Base-by-base conservation (phyloP, 2,329 filamentous ascomycete genomes). In the Aspergillus intermedius region DNA sequence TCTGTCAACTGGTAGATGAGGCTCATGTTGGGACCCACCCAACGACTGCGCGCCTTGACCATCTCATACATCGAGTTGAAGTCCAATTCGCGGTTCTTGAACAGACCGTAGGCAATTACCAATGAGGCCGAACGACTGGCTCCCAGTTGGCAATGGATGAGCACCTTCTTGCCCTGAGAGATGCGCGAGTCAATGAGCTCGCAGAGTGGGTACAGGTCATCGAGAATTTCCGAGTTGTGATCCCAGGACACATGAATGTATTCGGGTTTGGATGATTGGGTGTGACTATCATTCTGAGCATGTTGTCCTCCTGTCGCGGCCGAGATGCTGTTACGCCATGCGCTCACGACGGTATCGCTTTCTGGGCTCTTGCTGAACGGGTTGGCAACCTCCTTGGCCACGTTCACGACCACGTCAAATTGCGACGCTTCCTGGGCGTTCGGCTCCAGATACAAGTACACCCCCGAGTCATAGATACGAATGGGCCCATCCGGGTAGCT, bases 21-120 rank as follows among this genome's bases (percentile, higher is more conserved):
- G 55, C 82, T 83, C 81, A 84, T 84, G 62, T 84, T 84, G 1
- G 81, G 81, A 2, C 81, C 81, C 41, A 84, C 83, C 81, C 81
- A 84, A 60, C 78, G 79, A 68, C 81, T 84, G 51, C 79, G 74
- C 58, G 73, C 75, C 67, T 84, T 84, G 25, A 84, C 80, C 37
- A 75, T 71, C 62, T 82, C 78, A 58, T 84, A 84, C 52, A 82
- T 81, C 53, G 82, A 78, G 62, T 84, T 82, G 35, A 84, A 82
- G 58, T 80, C 81, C 56, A 81, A 66, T 39, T 77, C 69, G 7
- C 78, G 78, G 49, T 83, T 79, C 56, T 83, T 84, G 68, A 80
- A 84, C 13, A 84, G 61, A 10, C 81, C 81, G 55, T 84, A 84
- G 3, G 81, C 81, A 43, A 84, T 82, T 9, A 84, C 79, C 55